Conservation (phyloP, 257 asterid genomes). For the Gardenia jasminoides region DNA sequence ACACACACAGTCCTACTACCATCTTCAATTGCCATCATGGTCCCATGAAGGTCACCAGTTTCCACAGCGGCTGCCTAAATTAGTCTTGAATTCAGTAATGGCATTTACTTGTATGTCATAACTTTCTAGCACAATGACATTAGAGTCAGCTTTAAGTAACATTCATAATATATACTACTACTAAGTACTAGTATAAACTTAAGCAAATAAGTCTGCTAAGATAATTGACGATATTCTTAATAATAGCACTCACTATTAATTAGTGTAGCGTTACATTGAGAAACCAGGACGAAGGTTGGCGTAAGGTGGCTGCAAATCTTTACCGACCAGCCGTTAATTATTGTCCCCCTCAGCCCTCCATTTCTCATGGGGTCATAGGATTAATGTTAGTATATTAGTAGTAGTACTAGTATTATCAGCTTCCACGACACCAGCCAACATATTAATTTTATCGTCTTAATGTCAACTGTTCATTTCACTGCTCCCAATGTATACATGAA, state of each 20-base stretch:
- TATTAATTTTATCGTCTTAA: background rate
- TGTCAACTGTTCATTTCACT: background rate
- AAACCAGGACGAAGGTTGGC: background rate
- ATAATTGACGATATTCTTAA: too few species aligned
- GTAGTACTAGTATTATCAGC: background rate
- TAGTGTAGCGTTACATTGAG: background rate
- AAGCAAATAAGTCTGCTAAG: too few species aligned
- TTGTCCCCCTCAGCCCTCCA: background rate
- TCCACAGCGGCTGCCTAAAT: background rate
- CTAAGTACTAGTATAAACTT: too few species aligned
- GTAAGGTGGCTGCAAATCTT: slow-evolving; percentile 12
- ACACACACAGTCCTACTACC: background rate
- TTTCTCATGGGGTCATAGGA: too few species aligned
- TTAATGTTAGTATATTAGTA: background rate
- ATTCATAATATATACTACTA: background rate
- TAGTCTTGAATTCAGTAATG: slow-evolving; percentile 17
- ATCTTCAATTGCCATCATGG: background rate
- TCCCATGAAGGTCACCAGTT: slow-evolving; percentile 8
- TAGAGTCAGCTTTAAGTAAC: background rate
- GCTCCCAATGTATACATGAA: slow-evolving; percentile 9
- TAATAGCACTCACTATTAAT: background rate
- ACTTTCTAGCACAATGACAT: background rate
- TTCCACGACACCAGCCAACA: background rate
- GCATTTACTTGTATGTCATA: slow-evolving; percentile 1
- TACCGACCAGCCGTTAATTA: slow-evolving; percentile 10